Evolutionary conservation across 2,329 filamentous ascomycete genomes (phyloP).

Genomic region (Rhexocercosporidium sp.): DNA sequence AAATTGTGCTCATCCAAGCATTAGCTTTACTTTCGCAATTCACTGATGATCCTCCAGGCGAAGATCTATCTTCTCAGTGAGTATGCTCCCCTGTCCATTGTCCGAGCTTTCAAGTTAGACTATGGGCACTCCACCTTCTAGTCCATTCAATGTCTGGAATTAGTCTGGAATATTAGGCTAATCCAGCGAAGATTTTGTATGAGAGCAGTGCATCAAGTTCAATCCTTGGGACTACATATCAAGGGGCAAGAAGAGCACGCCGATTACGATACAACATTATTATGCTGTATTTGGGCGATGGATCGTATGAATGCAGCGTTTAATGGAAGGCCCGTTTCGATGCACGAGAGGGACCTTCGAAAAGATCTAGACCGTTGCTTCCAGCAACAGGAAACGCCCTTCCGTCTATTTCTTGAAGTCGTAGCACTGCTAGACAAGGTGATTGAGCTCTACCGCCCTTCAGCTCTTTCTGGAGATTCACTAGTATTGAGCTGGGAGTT

Average conservation of each 20-base stretch:
- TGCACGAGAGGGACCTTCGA: constrained; percentile 65
- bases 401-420: constrained; percentile 61
- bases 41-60: constrained; percentile 60
- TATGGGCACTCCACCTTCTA: background rate
- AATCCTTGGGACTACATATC: constrained; percentile 62
- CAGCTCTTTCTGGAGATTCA: constrained; percentile 42
- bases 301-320: constrained; percentile 64
- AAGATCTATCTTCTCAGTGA: constrained; percentile 56
- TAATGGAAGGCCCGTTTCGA: constrained; percentile 63
- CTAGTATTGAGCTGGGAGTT: constrained; percentile 27
- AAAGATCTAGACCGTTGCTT: constrained; percentile 58
- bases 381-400: constrained; percentile 56
- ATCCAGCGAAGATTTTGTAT: constrained; percentile 47
- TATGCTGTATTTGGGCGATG: constrained; percentile 65
- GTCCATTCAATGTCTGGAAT: background rate
- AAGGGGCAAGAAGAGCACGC: constrained; percentile 44
- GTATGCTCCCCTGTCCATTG: background rate
- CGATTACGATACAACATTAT: constrained; percentile 49
- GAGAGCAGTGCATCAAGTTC: constrained; percentile 60
- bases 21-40: constrained; percentile 62
- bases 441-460: constrained; percentile 64
- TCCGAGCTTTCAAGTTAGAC: background rate
- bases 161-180: background rate
- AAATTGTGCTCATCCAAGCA: constrained; percentile 60
- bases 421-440: constrained; percentile 62